Evolutionary conservation across 768 basidiomycete species (phyloP), one percentile per base, ranked within the genome.

Genomic region (Mycena latifolia): DNA sequence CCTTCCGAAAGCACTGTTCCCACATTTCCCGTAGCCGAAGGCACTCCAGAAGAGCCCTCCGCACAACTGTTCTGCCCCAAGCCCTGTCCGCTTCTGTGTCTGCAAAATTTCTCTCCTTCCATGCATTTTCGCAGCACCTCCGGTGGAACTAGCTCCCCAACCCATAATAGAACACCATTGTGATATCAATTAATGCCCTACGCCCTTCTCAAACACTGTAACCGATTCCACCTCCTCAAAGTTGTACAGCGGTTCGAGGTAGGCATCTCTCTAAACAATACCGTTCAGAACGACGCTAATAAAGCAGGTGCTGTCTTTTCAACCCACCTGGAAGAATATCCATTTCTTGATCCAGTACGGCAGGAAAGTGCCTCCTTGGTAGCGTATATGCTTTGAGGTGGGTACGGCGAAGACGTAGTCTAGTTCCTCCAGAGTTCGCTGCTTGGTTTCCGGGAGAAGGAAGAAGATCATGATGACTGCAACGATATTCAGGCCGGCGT

Each of bases 381-480:
- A 88, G 1, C 73, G 66, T 0, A 76, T 76, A 66, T 86, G 85
- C 51, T 73, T 79, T 24, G 75, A 69, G 0, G 81, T 85, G 9
- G 86, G 85, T 3, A 88, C 85, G 14, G 84, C 84, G 48, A 86
- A 85, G 33, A 86, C 82, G 55, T 85, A 82, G 62, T 86, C 85
- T 6, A 72, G 59, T 62, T 72, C 72, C 50, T 85, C 82, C 7
- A 88, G 76, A 2, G 85, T 87, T 14, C 84, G 77, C 74, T 86
- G 84, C 69, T 85, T 84, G 17, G 86, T 83, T 82, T 84, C 85
- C 15, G 31, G 86, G 69, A 88, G 71, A 8, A 86, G 73, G 74
- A 87, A 79, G 77, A 88, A 86, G 46, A 89, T 87, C 83, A 88
- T 82, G 31, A 85, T 35, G 33, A 87, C 78, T 0, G 86, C 87